Percentiles rank a stretch among this genome's conserved stretches.
Evolutionary conservation across 139 green algal species (phyloP).

Genomic region (Spirogloea muscicola): DNA sequence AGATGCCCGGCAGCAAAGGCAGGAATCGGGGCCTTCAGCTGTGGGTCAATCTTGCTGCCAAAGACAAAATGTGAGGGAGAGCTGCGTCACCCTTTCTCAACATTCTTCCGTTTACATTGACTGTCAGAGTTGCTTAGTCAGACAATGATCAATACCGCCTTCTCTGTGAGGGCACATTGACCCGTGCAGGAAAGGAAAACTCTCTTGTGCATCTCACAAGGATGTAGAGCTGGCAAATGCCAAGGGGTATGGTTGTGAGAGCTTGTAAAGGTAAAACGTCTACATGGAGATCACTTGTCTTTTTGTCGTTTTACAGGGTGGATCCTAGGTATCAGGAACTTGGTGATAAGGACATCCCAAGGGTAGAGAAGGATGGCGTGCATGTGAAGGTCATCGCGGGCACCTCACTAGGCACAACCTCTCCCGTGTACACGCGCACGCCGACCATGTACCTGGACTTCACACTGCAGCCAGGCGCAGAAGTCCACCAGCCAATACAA

Average conservation of each 20-base stretch:
- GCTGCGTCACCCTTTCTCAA: too few relatives aligned
- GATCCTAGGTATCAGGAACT: slow-evolving; percentile 53
- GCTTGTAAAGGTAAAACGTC: too few relatives aligned
- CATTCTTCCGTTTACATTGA: too few relatives aligned
- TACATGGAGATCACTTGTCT: not conserved
- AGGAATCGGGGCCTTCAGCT: slow-evolving; percentile 46
- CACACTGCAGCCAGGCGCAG: slow-evolving; percentile 26
- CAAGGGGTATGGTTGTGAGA: not conserved
- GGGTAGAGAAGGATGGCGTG: slow-evolving; percentile 35
- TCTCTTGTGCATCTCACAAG: not conserved
- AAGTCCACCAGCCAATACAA: slow-evolving; percentile 22
- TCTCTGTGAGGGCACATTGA: too few relatives aligned
- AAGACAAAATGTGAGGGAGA: slow-evolving; percentile 55
- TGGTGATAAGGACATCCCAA: slow-evolving; percentile 38
- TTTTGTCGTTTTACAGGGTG: not conserved
- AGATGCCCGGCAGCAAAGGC: slow-evolving; percentile 34
- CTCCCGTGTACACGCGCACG: slow-evolving; percentile 46
- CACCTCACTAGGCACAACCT: slow-evolving; percentile 24
- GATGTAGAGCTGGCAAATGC: not conserved
- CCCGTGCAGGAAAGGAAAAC: too few relatives aligned
- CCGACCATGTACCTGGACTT: slow-evolving; percentile 50
- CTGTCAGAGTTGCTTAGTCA: too few relatives aligned
- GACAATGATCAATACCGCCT: too few relatives aligned
- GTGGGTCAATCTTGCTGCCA: slow-evolving; percentile 53
- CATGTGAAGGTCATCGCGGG: slow-evolving; percentile 48